Evolutionary conservation across 2,329 filamentous ascomycete species (phyloP), one percentile per base, ranked within the genome.

Genomic region (Exophiala aquamarina): DNA sequence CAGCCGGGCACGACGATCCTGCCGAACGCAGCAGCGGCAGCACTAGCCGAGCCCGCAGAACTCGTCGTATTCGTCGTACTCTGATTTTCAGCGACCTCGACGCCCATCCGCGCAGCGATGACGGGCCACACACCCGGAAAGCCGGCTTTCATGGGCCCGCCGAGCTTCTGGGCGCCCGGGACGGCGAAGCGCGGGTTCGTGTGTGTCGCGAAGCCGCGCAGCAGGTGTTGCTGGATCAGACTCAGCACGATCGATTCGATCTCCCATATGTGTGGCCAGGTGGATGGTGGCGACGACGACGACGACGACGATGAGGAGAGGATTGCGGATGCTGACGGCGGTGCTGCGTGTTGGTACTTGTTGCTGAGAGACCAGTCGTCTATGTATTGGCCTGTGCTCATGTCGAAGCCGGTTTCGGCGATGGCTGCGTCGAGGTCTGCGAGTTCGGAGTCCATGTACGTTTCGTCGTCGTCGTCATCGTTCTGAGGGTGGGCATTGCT

Each of bases 141-240:
- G 0, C 87, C 88, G 1, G 85, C 86, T 26, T 74, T 73, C 15
- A 88, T 67, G 0, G 84, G 78, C 18, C 81, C 78, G 3, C 78
- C 79, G 55, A 78, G 79, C 50, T 77, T 77, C 79, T 26, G 78
- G 74, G 36, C 72, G 75, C 91, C 90, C 42, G 86, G 82, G 34
- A 96, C 87, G 10, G 89, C 90, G 61, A 96, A 90, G 39, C 87
- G 83, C 34, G 79, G 78, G 61, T 84, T 82, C 19, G 79, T 79
- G 60, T 94, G 89, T 13, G 87, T 87, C 20, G 96, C 78, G 61
- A 91, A 96, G 2, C 91, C 92, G 57, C 85, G 83, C 63, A 96
- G 75, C 18, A 95, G 72, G 1, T 87, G 88, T 66, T 95, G 88
- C 40, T 86, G 82, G 15, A 94, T 79, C 10, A 96, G 77, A 9